These are phyloP conservation scores for Suillus occidentalis DNA, from an alignment of 768 basidiomycete species.

Conservation along the genomic window DNA sequence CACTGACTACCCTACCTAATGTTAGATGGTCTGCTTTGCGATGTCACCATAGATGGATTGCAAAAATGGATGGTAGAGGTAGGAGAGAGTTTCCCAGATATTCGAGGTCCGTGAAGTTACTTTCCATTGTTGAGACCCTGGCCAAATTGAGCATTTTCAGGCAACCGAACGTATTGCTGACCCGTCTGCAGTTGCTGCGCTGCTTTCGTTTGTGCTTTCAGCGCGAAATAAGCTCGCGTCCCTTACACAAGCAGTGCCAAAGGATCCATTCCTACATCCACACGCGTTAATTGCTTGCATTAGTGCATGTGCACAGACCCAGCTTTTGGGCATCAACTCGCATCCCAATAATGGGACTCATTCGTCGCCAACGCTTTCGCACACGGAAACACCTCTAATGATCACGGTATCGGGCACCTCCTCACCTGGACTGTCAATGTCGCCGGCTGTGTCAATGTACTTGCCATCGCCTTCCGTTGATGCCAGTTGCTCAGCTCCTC, in stretches of 20 bases:
- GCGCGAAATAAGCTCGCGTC: slow-evolving; percentile 69
- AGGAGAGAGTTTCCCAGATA: slow-evolving; percentile 57
- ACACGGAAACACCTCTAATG: slow-evolving; percentile 23
- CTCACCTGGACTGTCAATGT: slow-evolving; percentile 14
- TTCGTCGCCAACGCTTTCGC: slow-evolving; percentile 25
- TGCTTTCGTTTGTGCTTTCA: slow-evolving; percentile 67
- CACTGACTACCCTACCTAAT: slow-evolving; percentile 19
- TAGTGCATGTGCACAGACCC: slow-evolving; percentile 26
- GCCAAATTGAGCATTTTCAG: slow-evolving; percentile 32
- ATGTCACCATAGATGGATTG: slow-evolving; percentile 72
- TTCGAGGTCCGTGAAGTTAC: slow-evolving; percentile 48
- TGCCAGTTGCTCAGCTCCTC: slow-evolving; percentile 15
- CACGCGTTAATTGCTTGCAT: slow-evolving; percentile 54
- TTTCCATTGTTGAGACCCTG: slow-evolving; percentile 3
- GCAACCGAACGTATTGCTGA: slow-evolving; percentile 74
- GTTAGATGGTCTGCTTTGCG: slow-evolving; percentile 75
- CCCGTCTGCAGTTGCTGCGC: slow-evolving; percentile 66
- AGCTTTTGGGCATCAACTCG: slow-evolving; percentile 9
- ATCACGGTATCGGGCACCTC: slow-evolving; percentile 14
- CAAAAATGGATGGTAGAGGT: slow-evolving; percentile 65
- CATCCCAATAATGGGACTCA: slow-evolving; percentile 16
- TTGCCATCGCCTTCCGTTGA: slow-evolving; percentile 33
- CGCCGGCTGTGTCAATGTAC: slow-evolving; percentile 20
- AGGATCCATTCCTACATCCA: slow-evolving; percentile 80
- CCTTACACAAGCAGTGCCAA: slow-evolving; percentile 51